Percentiles rank a stretch among this genome's conserved stretches.
Evolutionary conservation across 306 rosid species (phyloP).

Genomic region (Betula pendula): DNA sequence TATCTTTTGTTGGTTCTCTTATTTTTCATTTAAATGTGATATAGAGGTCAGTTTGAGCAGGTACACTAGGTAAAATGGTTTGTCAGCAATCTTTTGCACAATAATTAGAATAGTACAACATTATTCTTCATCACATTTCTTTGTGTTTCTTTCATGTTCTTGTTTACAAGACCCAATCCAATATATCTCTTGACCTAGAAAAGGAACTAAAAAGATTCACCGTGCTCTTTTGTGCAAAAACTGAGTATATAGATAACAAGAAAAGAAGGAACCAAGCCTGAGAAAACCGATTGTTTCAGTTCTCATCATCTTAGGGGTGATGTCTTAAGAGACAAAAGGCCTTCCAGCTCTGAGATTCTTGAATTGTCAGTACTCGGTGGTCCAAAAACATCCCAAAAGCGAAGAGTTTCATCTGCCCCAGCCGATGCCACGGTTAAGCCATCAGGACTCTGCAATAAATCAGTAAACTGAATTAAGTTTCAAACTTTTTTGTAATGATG

Average conservation of each 20-base stretch:
- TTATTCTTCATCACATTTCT: background rate
- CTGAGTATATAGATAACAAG: constrained; percentile 9
- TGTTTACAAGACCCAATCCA: background rate
- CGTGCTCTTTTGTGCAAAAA: background rate
- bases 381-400: constrained; percentile 72
- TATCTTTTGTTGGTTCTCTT: constrained; percentile 5
- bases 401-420: constrained; percentile 73
- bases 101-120: background rate
- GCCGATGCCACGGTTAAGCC: constrained; percentile 75
- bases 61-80: background rate
- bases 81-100: background rate
- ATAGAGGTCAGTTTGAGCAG: constrained; percentile 8
- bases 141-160: background rate
- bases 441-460: constrained; percentile 67
- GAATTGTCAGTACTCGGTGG: constrained; percentile 39
- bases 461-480: constrained; percentile 12
- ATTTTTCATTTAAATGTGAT: background rate
- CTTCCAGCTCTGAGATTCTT: constrained; percentile 41
- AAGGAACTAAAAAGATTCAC: background rate
- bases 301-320: constrained; percentile 58
- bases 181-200: background rate
- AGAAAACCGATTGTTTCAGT: constrained; percentile 11
- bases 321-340: constrained; percentile 53
- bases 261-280: constrained; percentile 12
- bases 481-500: background rate